Evolutionary conservation across 2,329 filamentous ascomycete genomes (phyloP).

Genomic region (Colletotrichum magnum): DNA sequence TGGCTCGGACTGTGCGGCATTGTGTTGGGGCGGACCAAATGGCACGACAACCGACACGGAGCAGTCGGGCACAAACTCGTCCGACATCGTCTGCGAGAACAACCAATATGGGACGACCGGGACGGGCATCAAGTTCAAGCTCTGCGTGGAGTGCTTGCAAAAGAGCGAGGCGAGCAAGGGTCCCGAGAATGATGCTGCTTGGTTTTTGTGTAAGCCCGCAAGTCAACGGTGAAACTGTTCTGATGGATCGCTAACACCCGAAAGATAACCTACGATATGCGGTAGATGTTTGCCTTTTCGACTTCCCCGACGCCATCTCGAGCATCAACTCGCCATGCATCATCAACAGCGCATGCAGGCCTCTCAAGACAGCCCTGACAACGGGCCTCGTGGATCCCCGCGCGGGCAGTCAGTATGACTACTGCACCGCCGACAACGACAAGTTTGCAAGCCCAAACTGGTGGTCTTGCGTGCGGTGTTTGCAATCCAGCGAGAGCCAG

Average conservation of each 20-base stretch:
- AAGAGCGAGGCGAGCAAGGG: conserved; percentile 58
- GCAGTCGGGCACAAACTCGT: conserved; percentile 57
- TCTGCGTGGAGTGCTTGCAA: conserved; percentile 62
- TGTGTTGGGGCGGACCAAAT: conserved; percentile 59
- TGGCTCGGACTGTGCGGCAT: conserved; percentile 63
- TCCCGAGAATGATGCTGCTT: conserved; percentile 58
- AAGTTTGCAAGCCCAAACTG: conserved; percentile 50
- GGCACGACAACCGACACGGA: conserved; percentile 51
- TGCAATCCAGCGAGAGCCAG: conserved; percentile 57
- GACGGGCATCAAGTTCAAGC: conserved; percentile 61
- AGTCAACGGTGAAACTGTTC: background rate
- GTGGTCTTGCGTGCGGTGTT: conserved; percentile 58
- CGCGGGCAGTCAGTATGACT: conserved; percentile 52
- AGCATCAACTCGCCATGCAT: conserved; percentile 58
- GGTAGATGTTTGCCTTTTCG: conserved; percentile 62
- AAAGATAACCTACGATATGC: conserved; percentile 66
- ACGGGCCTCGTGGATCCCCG: conserved; percentile 48
- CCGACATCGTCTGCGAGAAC: conserved; percentile 64
- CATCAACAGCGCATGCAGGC: conserved; percentile 56
- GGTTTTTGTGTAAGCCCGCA: conserved; percentile 61
- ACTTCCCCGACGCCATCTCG: conserved; percentile 47
- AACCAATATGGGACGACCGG: conserved; percentile 53
- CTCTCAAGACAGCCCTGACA: conserved; percentile 55
- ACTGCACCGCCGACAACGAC: conserved; percentile 57
- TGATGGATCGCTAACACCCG: background rate